A percentile compares a stretch with the other conserved stretches of the same genome.
These are phyloP conservation scores for Vitis vinifera DNA, from an alignment of 164 flowering plant genomes.

Conservation along the genomic window DNA sequence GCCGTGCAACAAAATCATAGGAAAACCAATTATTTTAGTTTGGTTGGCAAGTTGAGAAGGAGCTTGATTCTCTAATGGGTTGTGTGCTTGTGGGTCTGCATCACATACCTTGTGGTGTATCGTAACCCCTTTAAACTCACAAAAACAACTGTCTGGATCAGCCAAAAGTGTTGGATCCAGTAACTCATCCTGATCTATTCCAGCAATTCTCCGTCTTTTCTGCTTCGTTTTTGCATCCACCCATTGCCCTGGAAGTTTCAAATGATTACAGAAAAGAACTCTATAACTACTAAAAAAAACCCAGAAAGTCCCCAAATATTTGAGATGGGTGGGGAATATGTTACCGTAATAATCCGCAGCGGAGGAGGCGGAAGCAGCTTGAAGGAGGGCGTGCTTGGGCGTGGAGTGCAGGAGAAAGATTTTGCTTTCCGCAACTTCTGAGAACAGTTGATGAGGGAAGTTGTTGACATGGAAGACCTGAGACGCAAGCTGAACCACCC, in stretches of 20 bases:
- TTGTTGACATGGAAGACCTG: too few relatives aligned
- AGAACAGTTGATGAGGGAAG: too few relatives aligned
- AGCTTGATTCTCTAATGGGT: conserved; percentile 18
- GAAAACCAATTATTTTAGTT: conserved; percentile 32
- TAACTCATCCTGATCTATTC: conserved; percentile 85
- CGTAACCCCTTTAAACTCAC: conserved; percentile 73
- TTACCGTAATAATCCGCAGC: conserved; percentile 39
- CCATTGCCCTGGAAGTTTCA: conserved; percentile 35
- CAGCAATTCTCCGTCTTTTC: conserved; percentile 54
- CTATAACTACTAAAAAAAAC: not conserved
- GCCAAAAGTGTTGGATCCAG: conserved; percentile 69
- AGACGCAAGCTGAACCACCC: too few relatives aligned
- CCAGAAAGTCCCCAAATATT: not conserved
- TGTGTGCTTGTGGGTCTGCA: conserved; percentile 23
- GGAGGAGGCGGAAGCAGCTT: conserved; percentile 27
- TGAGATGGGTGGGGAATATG: not conserved
- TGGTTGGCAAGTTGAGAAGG: conserved; percentile 22
- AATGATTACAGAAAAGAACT: not conserved
- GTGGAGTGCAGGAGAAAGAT: not conserved
- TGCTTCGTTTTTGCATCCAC: conserved; percentile 28
- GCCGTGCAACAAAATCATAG: conserved; percentile 80
- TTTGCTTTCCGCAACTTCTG: too few relatives aligned
- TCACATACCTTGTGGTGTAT: conserved; percentile 78
- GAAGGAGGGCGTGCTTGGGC: not conserved
- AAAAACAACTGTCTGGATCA: conserved; percentile 86